Evolutionary conservation across 2,329 filamentous ascomycete genomes (phyloP).

Genomic region (Epicoccum nigrum): DNA sequence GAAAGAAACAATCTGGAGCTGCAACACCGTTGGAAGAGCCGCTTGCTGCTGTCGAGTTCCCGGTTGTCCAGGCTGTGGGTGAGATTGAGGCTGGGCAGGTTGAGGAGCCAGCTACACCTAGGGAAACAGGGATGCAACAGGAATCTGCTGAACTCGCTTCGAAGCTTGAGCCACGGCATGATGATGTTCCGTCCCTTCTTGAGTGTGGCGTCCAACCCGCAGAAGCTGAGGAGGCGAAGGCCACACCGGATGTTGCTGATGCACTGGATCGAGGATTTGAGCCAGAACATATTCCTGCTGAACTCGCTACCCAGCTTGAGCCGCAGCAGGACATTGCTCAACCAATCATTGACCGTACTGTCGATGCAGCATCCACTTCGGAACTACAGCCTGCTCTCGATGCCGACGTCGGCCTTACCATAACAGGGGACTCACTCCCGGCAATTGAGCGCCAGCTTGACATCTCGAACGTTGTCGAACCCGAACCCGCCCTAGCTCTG

Average conservation of each 20-base stretch:
- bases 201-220: not conserved
- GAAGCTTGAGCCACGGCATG: slow-evolving; percentile 7
- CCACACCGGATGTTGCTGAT: not conserved
- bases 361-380: not conserved
- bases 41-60: not conserved
- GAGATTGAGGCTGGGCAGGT: not conserved
- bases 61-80: not conserved
- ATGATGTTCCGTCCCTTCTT: not conserved
- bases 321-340: slow-evolving; percentile 7
- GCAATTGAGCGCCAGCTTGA: not conserved
- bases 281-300: not conserved
- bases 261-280: not conserved
- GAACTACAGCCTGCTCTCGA: not conserved
- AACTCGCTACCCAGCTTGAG: slow-evolving; percentile 4
- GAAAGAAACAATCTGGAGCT: slow-evolving; percentile 21
- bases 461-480: not conserved
- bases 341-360: not conserved
- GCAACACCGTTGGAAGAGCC: slow-evolving; percentile 20
- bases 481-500: not conserved
- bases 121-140: not conserved
- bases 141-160: slow-evolving; percentile 5
- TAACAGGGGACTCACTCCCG: not conserved
- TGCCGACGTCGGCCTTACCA: not conserved
- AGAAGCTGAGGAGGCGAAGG: not conserved
- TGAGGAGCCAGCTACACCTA: not conserved